A percentile compares a stretch with the other conserved stretches of the same genome.
Conservation (phyloP, 768 basidiomycete species). For the Chalciporus chontae region DNA sequence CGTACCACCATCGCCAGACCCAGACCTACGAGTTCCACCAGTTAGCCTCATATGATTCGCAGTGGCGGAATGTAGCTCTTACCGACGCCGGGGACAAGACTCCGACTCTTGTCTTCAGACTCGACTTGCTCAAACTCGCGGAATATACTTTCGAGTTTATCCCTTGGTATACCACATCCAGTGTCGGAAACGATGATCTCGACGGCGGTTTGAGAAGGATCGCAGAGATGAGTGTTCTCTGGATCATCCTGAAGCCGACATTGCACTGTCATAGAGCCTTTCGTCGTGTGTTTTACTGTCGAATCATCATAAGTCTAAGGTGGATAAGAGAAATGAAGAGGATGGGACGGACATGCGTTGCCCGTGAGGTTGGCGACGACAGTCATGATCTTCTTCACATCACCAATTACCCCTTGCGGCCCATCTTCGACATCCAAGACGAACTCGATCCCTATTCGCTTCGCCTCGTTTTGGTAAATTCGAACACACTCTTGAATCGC, state of each 20-base stretch:
- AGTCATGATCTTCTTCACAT: constrained; percentile 68
- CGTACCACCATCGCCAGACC: constrained; percentile 79
- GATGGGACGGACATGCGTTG: constrained; percentile 54
- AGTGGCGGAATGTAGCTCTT: constrained; percentile 5
- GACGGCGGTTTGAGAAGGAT: constrained; percentile 47
- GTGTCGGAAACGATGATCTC: constrained; percentile 73
- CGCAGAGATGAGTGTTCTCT: constrained; percentile 39
- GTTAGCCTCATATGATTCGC: too few species aligned
- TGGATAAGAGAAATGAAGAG: not conserved
- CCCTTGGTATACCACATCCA: constrained; percentile 63
- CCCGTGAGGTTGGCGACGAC: constrained; percentile 76
- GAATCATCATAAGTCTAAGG: too few species aligned
- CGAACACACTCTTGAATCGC: constrained; percentile 60
- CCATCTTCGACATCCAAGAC: constrained; percentile 49
- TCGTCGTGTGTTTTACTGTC: constrained; percentile 66
- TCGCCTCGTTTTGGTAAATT: constrained; percentile 65
- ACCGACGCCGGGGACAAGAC: constrained; percentile 47
- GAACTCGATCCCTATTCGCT: constrained; percentile 58
- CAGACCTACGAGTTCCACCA: constrained; percentile 41
- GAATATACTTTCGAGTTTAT: constrained; percentile 73
- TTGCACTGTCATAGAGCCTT: constrained; percentile 58
- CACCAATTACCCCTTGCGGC: constrained; percentile 64
- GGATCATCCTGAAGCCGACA: constrained; percentile 53
- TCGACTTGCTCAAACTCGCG: constrained; percentile 79
- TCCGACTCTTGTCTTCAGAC: constrained; percentile 36